Evolutionary conservation across 2,329 filamentous ascomycete species (phyloP).

Genomic region (Aureobasidium leucospermi): DNA sequence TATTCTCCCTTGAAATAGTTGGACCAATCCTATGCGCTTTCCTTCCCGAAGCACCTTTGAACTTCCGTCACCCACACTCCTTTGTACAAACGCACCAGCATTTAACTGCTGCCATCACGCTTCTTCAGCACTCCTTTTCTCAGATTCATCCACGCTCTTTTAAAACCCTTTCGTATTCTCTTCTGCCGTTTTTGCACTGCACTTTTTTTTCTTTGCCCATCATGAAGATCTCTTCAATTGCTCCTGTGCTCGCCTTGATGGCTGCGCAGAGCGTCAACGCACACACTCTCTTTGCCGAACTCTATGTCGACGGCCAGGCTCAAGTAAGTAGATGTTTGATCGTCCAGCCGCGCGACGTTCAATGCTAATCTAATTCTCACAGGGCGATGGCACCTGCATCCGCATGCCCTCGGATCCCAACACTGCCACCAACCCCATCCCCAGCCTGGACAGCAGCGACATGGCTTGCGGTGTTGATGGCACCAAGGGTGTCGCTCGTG

Average conservation of each 20-base stretch:
- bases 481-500: conserved; percentile 41
- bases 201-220: not conserved
- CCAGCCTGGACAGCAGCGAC: conserved; percentile 49
- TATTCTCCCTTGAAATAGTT: not conserved
- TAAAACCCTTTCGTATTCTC: not conserved
- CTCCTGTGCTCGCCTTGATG: conserved; percentile 16
- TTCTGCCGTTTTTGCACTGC: not conserved
- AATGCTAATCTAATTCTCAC: not conserved
- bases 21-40: conserved; percentile 3
- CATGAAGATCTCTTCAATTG: conserved; percentile 16
- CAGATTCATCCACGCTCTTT: conserved; percentile 5
- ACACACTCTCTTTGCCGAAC: conserved; percentile 58
- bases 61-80: conserved; percentile 6
- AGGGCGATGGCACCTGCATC: conserved; percentile 66
- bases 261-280: conserved; percentile 16
- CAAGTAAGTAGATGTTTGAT: conserved; percentile 23
- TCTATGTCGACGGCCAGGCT: conserved; percentile 54
- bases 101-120: conserved; percentile 4
- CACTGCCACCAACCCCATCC: conserved; percentile 52
- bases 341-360: not conserved
- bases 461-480: conserved; percentile 57
- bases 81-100: conserved; percentile 4
- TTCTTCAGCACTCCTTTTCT: not conserved
- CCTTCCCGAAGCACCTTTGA: not conserved
- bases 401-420: conserved; percentile 53